Conservation (phyloP, 108 stramenopile species). For the Nannochloropsis granulata region DNA sequence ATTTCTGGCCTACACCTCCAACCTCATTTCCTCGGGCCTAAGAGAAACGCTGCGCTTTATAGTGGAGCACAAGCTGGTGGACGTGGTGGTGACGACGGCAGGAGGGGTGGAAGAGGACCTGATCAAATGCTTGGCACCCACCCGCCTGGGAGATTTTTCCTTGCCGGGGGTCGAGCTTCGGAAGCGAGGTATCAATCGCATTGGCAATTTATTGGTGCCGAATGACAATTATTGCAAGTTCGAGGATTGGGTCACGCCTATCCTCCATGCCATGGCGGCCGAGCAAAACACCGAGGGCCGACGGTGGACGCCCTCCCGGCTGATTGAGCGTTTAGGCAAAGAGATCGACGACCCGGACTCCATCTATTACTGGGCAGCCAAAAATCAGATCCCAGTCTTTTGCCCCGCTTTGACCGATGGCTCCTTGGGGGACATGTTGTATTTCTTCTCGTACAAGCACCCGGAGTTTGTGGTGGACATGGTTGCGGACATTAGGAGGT, state of each 20-base stretch:
- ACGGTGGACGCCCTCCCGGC: slow-evolving; percentile 77
- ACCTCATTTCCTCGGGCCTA: slow-evolving; percentile 92
- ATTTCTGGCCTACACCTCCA: slow-evolving; percentile 90
- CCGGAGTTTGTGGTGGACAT: slow-evolving; percentile 82
- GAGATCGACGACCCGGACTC: slow-evolving; percentile 84
- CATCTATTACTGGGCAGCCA: slow-evolving; percentile 86
- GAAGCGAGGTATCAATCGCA: slow-evolving; percentile 74
- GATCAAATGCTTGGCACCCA: slow-evolving; percentile 93
- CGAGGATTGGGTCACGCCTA: slow-evolving; percentile 90
- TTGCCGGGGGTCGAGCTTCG: slow-evolving; percentile 59
- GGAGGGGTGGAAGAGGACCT: slow-evolving; percentile 99
- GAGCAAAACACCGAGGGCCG: slow-evolving; percentile 59
- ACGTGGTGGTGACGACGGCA: slow-evolving; percentile 87
- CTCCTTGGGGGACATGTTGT: slow-evolving; percentile 96
- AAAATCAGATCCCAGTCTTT: slow-evolving; percentile 94
- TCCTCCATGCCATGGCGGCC: slow-evolving; percentile 83
- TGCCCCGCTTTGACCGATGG: slow-evolving; percentile 99
- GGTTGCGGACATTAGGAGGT: slow-evolving; percentile 66
- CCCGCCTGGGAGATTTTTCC: slow-evolving; percentile 87
- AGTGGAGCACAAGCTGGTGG: slow-evolving; percentile 86
- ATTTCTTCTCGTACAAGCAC: slow-evolving; percentile 97
- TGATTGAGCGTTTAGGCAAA: slow-evolving; percentile 82
- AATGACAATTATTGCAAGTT: slow-evolving; percentile 97
- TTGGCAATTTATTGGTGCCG: slow-evolving; percentile 86
- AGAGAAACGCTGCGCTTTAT: slow-evolving; percentile 89